Conservation (phyloP, 176 grass and related monocot species). For the Luzula sylvatica region DNA sequence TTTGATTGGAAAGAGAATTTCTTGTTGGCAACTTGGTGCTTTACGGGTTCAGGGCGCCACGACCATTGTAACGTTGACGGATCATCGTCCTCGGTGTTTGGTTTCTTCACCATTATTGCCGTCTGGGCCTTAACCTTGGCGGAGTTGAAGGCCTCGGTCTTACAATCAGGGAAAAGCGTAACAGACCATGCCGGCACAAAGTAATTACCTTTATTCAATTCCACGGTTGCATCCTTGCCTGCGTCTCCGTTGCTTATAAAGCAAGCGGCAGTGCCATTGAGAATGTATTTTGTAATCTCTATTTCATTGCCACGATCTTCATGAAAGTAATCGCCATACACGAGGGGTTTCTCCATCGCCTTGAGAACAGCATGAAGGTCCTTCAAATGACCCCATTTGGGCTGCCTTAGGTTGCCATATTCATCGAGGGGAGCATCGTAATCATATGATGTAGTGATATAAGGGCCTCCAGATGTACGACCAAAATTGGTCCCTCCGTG, state of each 20-base stretch:
- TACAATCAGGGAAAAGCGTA: no score
- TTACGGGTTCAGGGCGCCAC: slow-evolving; percentile 22
- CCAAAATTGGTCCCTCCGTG: no score
- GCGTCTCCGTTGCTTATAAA: slow-evolving; percentile 53
- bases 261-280: slow-evolving; percentile 28
- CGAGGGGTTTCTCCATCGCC: slow-evolving; percentile 45
- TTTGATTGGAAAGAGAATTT: slow-evolving; percentile 4
- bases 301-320: slow-evolving; percentile 17
- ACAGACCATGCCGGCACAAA: no score
- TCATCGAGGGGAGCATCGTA: slow-evolving; percentile 88
- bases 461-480: no score
- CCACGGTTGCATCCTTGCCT: slow-evolving; percentile 35
- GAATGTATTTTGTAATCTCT: slow-evolving; percentile 32
- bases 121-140: slow-evolving; percentile 65
- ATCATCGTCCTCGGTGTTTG: no score
- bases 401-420: slow-evolving; percentile 56
- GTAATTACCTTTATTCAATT: slow-evolving; percentile 22
- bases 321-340: slow-evolving; percentile 36
- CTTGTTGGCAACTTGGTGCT: background rate
- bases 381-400: no score
- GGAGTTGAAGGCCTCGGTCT: slow-evolving; percentile 43
- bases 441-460: slow-evolving; percentile 69
- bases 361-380: slow-evolving; percentile 50
- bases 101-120: no score
- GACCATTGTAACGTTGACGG: slow-evolving; percentile 24